Evolutionary conservation across 768 basidiomycete species (phyloP), one percentile per base, ranked within the genome.

Genomic region (Suillus weaverae): DNA sequence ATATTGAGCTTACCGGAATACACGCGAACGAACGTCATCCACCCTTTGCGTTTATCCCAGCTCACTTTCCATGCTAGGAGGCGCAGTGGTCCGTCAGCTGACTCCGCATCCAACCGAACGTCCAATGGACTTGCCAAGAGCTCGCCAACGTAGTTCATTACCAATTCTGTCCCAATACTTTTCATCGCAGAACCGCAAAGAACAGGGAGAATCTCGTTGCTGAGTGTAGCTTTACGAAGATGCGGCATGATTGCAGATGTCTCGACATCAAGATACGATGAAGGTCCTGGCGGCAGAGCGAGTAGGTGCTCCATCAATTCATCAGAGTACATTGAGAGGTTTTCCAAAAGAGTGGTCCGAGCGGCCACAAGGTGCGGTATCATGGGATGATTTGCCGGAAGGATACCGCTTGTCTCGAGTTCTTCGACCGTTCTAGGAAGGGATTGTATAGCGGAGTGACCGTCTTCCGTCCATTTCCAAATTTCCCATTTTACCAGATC

Each of bases 11-110:
- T 73, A 92, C 93, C 94, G 61, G 93, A 94, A 75, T 95, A 95
- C 22, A 95, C 85, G 32, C 94, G 83, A 44, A 95, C 89, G 72
- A 94, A 95, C 2, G 94, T 95, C 92, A 95, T 94, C 94, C 94
- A 95, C 30, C 94, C 94, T 69, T 83, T 84, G 63, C 79, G 85
- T 64, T 87, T 87, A 71, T 95, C 92, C 93, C 92, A 94, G 36
- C 80, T 82, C 26, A 95, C 94, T 73, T 95, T 95, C 94, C 94
- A 95, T 3, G 91, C 94, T 33, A 95, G 80, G 67, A 89, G 74
- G 41, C 84, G 86, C 30, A 91, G 71, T 1, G 87, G 85, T 0
- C 82, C 72, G 62, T 84, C 84, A 30, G 75, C 69, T 20, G 71
- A 72, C 67, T 85, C 84, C 16, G 69, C 69, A 50, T 82, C 80